Base-by-base conservation (phyloP, 2,329 filamentous ascomycete species). In the Leptographium procerum region DNA sequence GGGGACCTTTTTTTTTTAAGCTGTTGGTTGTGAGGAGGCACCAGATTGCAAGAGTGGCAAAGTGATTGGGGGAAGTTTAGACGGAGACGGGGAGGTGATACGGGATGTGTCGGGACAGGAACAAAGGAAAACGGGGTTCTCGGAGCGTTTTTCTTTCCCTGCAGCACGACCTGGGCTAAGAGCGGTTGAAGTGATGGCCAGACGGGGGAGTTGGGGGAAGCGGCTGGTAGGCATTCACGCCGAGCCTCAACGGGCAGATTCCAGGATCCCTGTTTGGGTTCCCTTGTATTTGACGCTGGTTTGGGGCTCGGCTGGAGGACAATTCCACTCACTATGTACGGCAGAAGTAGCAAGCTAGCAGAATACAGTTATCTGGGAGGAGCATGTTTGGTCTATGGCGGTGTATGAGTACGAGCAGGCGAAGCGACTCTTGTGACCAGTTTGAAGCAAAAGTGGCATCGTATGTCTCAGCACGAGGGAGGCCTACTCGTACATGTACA, bases 1-100 rank as follows among this genome's bases (percentile, higher is more conserved):
- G 63, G 67, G 59, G 67, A 59, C 59, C 57, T 59, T 22, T 36
- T 55, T 62, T 40, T 26, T 1, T 28, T n/a, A 19, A 10, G 26
- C n/a, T 31, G 57, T 33, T 29, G 56, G 50, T 28, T 51, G 61
- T 59, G 62, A 40, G 60, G 60, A 61, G 50, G 61, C 52, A 55
- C 28, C 48, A 64, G 55, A 61, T 62, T 62, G 63, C 58, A 56
- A n/a, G 52, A 53, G 11, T 34, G 13, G 24, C 47, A 10, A 50
- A 19, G 26, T 9, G 9, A 14, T 19, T 28, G 4, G 47, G n/a
- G 47, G 26, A 26, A n/a, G 26, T 13, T 14, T 14, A 19, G n/a
- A 19, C 40, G 11, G 47, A 26, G 24, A 5, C 19, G 28, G 34
- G 47, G 31, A 24, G 9, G 29, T 29, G 36, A 31, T 19, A 26